Base-by-base conservation (phyloP, 495 filamentous ascomycete species). In the Talaromyces thailandensis region DNA sequence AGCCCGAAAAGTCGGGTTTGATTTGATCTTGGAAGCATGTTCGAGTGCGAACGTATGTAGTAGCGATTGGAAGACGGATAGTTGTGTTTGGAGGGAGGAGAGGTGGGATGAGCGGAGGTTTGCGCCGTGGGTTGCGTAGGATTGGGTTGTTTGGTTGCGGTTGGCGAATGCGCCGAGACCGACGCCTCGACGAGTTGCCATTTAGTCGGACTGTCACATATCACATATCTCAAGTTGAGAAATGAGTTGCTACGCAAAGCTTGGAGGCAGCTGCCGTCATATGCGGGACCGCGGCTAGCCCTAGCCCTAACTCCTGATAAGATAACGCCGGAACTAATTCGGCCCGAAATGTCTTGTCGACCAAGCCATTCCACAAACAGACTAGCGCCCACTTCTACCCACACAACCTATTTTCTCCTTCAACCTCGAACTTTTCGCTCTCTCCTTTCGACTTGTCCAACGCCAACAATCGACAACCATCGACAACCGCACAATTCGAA, bases 31-130 rank as follows among this genome's bases (percentile, higher is more conserved):
- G 69, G 92, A 92, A 63, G 87, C 90, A 76, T 98, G 94, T 51
- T 92, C 94, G 62, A 90, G 79, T n/a, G 92, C 90, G 73, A 98
- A 98, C 69, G 91, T 90, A 71, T 96, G 91, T 7, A 98, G 86
- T 2, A 96, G 79, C 1, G 90, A 90, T 65, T 96, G 93, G 82
- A 98, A 98, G 67, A 98, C 92, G 63, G 91, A 86, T 64, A 98
- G 89, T 71, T 98, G 94, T 14, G 91, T 96, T 58, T 88, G 84
- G 56, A 98, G 84, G 3, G 92, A 91, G 56, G 86, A 81, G 23
- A 88, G 81, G 77, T 98, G 91, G 29, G 86, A 82, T 50, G 84
- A 86, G 57, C 92, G 90, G 4, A 98, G 84, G n/a, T 79, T 83
- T 62, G 84, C 84, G 70, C 94, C 94, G 80, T 98, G 95, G 61